phyloP scores from a whole-genome alignment of 1,284 basidiomycete species.

The Microbotryum saponariae region DNA sequence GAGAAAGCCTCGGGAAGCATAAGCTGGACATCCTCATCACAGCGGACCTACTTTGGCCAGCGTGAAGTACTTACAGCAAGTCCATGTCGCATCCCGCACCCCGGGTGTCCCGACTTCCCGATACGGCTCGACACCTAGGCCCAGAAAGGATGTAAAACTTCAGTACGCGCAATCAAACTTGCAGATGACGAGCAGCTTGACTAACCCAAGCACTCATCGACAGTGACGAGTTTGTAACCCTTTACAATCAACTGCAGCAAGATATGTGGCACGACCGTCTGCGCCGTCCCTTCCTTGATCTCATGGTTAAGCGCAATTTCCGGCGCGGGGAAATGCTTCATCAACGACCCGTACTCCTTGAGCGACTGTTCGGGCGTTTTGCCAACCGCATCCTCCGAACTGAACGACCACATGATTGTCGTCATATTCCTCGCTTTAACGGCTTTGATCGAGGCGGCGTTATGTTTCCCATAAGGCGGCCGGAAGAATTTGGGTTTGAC shows the following conservation, averaged over 20 bases:
- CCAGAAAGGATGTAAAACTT: no score
- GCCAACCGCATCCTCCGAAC: constrained; percentile 27
- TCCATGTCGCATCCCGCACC: constrained; percentile 27
- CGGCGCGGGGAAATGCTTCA: constrained; percentile 2
- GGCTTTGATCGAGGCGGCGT: constrained; percentile 25
- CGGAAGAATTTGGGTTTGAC: constrained; percentile 36
- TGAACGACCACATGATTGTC: constrained; percentile 30
- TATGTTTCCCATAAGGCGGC: constrained; percentile 32
- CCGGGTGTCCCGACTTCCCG: constrained; percentile 24
- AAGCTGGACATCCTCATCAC: no score
- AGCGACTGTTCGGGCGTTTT: constrained; percentile 9
- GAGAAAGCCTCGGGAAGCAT: no score
- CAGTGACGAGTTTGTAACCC: constrained; percentile 31
- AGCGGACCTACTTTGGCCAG: no score
- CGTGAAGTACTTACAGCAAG: constrained; percentile 3
- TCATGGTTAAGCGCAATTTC: constrained; percentile 30
- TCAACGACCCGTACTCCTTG: constrained; percentile 15
- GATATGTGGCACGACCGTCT: constrained; percentile 24
- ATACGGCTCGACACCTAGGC: constrained; percentile 17
- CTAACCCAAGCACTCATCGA: constrained; percentile 31
- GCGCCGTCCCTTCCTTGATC: constrained; percentile 13
- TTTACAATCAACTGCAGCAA: constrained; percentile 22
- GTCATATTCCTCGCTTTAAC: constrained; percentile 28
- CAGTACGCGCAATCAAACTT: no score
- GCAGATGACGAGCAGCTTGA: no score